Evolutionary conservation across 208 protist genomes (phyloP).

Genomic region (Trypanosoma brucei): DNA sequence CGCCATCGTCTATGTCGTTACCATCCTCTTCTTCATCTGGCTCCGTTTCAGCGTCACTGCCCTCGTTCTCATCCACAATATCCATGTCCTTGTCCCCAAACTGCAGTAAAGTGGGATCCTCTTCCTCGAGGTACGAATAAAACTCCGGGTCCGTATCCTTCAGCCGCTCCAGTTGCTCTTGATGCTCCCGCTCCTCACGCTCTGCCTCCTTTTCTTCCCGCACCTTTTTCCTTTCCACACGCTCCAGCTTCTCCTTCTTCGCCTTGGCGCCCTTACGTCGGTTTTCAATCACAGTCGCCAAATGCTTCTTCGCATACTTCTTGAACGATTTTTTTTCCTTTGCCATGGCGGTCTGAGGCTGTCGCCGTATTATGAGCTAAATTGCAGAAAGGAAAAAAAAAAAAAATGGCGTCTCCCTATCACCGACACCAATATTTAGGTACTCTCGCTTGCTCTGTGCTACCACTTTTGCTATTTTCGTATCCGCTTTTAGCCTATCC

Average conservation of each 20-base stretch:
- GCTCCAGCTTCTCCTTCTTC: constrained; percentile 87
- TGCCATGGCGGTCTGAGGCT: constrained; percentile 30
- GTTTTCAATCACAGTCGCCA: constrained; percentile 84
- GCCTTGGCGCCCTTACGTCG: constrained; percentile 82
- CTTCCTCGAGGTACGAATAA: constrained; percentile 87
- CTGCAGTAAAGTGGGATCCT: constrained; percentile 84
- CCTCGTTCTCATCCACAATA: constrained; percentile 65
- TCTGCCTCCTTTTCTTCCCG: constrained; percentile 59
- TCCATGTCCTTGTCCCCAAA: constrained; percentile 82
- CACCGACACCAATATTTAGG: too few species aligned
- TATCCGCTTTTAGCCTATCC: too few species aligned
- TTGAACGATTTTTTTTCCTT: constrained; percentile 92
- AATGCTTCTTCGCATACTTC: constrained; percentile 90
- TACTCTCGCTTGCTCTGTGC: too few species aligned
- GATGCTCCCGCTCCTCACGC: constrained; percentile 82
- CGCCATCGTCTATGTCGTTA: constrained; percentile 23
- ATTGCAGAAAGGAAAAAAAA: too few species aligned
- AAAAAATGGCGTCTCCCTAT: too few species aligned
- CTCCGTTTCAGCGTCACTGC: constrained; percentile 66
- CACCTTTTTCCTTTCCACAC: constrained; percentile 67
- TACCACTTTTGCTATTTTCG: too few species aligned
- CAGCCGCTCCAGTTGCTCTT: constrained; percentile 82
- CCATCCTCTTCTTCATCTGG: constrained; percentile 72
- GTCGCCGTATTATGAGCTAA: too few species aligned
- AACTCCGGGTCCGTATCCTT: constrained; percentile 89